Percentiles rank a stretch among this genome's conserved stretches.
These are phyloP conservation scores for Spizellomyces punctatus DNA, from an alignment of 192 early-diverging fungal genomes.

Conservation along the genomic window DNA sequence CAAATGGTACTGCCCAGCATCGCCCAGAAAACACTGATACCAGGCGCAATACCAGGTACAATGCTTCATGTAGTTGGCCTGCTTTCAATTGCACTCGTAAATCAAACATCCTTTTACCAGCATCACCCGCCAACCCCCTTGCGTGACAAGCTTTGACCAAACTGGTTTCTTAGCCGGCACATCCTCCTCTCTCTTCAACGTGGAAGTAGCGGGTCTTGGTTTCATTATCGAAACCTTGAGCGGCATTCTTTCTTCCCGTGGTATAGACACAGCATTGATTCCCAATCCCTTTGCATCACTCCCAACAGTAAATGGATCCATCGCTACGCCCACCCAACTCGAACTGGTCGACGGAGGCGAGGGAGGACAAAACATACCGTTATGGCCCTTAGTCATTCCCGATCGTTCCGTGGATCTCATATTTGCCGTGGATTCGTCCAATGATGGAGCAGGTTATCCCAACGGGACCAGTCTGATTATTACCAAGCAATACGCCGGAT, in stretches of 20 bases:
- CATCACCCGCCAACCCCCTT: not conserved
- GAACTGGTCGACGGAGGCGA: slow-evolving; percentile 39
- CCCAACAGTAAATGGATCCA: slow-evolving; percentile 16
- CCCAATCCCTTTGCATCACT: slow-evolving; percentile 34
- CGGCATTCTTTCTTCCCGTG: not conserved
- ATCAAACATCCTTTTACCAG: not conserved
- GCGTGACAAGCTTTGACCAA: slow-evolving; percentile 30
- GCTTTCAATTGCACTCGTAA: no score
- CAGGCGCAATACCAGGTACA: no score
- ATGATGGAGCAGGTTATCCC: slow-evolving; percentile 14
- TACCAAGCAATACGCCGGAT: slow-evolving; percentile 20
- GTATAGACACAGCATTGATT: slow-evolving; percentile 29
- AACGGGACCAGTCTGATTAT: slow-evolving; percentile 32
- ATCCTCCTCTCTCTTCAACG: slow-evolving; percentile 40
- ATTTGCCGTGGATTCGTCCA: slow-evolving; percentile 33
- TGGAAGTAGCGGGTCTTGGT: slow-evolving; percentile 10
- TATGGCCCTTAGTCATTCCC: slow-evolving; percentile 16
- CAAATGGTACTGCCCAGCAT: slow-evolving; percentile 12
- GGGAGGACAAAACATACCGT: slow-evolving; percentile 34
- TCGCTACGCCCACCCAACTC: not conserved
- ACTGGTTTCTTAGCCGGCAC: slow-evolving; percentile 30
- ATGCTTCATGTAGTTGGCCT: no score
- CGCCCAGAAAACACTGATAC: not conserved
- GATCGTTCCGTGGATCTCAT: slow-evolving; percentile 18
- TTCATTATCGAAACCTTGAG: not conserved